These are phyloP conservation scores for Plasmodium berghei DNA, from an alignment of 169 alveolate genomes.

Conservation along the genomic window DNA sequence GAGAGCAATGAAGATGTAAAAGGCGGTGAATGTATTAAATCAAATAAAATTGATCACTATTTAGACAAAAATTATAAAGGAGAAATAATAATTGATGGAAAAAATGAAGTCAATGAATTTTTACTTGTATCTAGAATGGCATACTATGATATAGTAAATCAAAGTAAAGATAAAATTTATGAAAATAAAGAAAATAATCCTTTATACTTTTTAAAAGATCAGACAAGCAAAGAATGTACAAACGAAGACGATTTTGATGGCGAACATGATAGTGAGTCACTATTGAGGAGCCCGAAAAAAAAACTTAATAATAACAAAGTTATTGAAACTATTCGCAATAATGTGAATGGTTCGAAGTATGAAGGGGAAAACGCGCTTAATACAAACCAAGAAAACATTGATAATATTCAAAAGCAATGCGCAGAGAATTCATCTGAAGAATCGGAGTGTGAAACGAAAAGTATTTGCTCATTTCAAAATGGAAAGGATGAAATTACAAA, in stretches of 20 bases:
- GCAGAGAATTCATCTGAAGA: neutral
- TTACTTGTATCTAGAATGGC: slow-evolving; percentile 75
- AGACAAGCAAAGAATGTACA: slow-evolving; percentile 15
- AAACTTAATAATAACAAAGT: neutral
- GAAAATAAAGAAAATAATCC: slow-evolving; percentile 25
- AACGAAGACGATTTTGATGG: slow-evolving; percentile 30
- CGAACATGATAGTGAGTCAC: neutral
- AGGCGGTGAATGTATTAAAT: neutral
- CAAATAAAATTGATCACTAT: slow-evolving; percentile 18
- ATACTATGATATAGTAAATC: slow-evolving; percentile 33
- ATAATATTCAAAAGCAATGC: neutral
- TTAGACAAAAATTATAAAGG: slow-evolving; percentile 69
- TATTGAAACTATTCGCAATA: neutral
- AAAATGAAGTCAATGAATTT: slow-evolving; percentile 67
- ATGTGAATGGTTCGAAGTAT: neutral
- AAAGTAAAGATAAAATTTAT: slow-evolving; percentile 13
- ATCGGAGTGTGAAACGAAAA: neutral
- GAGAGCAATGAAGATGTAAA: slow-evolving; percentile 12
- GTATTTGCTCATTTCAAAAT: neutral
- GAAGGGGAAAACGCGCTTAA: neutral
- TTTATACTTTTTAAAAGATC: slow-evolving; percentile 5
- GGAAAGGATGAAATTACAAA: neutral
- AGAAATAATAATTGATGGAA: slow-evolving; percentile 71
- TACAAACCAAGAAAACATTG: neutral
- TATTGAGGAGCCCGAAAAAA: neutral